Evolutionary conservation across 1,284 basidiomycete genomes (phyloP), one percentile per base, ranked within the genome.

Genomic region (Irpex sp.): DNA sequence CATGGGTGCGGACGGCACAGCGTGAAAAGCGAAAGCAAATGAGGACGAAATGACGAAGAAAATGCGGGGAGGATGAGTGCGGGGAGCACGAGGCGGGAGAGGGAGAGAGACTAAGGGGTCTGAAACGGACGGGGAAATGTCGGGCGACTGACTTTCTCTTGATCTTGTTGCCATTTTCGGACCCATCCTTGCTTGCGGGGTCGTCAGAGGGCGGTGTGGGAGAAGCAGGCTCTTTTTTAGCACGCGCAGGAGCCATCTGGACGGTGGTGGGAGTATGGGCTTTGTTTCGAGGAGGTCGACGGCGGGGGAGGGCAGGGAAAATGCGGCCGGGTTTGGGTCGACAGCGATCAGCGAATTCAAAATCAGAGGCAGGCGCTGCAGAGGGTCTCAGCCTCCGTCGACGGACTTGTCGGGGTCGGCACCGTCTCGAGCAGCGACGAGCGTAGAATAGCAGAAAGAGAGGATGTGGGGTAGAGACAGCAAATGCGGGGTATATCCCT

Each of bases 61-160:
- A 61, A 66, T 68, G 69, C 62, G 63, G 60, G 69, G 69, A 66
- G 39, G 68, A 65, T 68, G 65, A 69, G 64, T 65, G 63, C 66
- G 68, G 68, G 67, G 69, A 70, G 71, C 71, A 71, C 78, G 75
- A 65, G 54, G 75, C 70, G 75, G 76, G 76, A 73, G 70, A 74
- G 72, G 60, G 39, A 43, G 39, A 15, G 11, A 43, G 15, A 15
- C 39, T 43, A 43, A 15, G 39, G 39, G 39, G 39, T 43, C 39
- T 67, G 69, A 70, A 72, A 65, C 63, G 63, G 39, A 67, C 75
- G 77, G 78, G 67, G 72, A 79, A 77, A 77, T 66, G 53, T 75
- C 77, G 79, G 78, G 64, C 61, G 70, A 83, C 85, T 77, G 77
- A 89, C 88, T 89, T 89, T 85, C 86, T 82, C 80, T 89, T 89